Conservation (phyloP, 2,329 filamentous ascomycete species). For the Aspergillus glaucus region DNA sequence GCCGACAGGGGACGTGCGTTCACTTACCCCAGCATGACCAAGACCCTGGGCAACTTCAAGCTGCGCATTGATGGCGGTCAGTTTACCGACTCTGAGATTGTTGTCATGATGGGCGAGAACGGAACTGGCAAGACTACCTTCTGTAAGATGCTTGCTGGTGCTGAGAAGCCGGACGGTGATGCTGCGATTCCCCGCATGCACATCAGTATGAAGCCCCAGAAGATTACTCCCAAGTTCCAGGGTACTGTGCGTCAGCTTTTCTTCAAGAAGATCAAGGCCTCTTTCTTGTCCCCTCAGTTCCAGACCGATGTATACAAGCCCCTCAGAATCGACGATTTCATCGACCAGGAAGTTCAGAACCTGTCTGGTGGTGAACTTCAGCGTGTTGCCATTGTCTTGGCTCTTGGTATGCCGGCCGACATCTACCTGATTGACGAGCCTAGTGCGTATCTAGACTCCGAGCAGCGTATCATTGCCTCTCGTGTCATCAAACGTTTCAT, state of each 20-base stretch:
- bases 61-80: slow-evolving; percentile 73
- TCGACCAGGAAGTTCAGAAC: slow-evolving; percentile 99
- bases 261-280: slow-evolving; percentile 99
- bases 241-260: slow-evolving; percentile 96
- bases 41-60: slow-evolving; percentile 84
- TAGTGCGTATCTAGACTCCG: slow-evolving; percentile 93
- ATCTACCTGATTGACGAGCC: slow-evolving; percentile 99
- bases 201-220: slow-evolving; percentile 99
- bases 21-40: slow-evolving; percentile 82
- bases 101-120: slow-evolving; percentile 99
- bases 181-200: slow-evolving; percentile 83
- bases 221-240: slow-evolving; percentile 96
- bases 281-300: slow-evolving; percentile 95
- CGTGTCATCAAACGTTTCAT: slow-evolving; percentile 99
- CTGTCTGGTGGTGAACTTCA: slow-evolving; percentile 98
- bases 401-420: slow-evolving; percentile 91
- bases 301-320: slow-evolving; percentile 99
- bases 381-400: slow-evolving; percentile 94
- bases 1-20: slow-evolving; percentile 80
- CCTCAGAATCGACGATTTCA: slow-evolving; percentile 98
- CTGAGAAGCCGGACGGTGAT: slow-evolving; percentile 78
- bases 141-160: slow-evolving; percentile 90
- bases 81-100: slow-evolving; percentile 97
- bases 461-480: slow-evolving; percentile 95
- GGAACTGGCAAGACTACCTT: slow-evolving; percentile 99